Percentiles rank a stretch among this genome's conserved stretches.
Evolutionary conservation across 2,329 filamentous ascomycete genomes (phyloP).

Genomic region (Rutstroemia sydowiana): DNA sequence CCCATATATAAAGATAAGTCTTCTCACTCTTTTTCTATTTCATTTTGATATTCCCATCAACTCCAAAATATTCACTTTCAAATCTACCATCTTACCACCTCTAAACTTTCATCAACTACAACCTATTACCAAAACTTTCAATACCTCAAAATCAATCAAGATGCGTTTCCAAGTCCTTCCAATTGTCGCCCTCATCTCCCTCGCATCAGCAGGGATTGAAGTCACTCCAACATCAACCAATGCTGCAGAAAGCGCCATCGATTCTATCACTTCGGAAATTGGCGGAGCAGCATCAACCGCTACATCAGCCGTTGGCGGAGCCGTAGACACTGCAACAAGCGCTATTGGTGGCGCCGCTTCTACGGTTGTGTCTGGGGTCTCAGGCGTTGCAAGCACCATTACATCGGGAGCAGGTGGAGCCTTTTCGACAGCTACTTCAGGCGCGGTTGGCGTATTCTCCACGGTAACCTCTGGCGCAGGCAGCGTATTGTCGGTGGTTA

Average conservation of each 20-base stretch:
- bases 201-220: neutral
- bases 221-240: neutral
- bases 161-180: slow-evolving; percentile 10
- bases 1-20: no score
- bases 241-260: neutral
- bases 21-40: no score
- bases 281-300: neutral
- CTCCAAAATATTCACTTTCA: no score
- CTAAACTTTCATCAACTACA: neutral
- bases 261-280: neutral
- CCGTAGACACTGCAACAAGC: neutral
- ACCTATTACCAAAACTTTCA: neutral
- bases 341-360: neutral
- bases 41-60: no score
- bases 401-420: neutral
- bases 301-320: neutral
- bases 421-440: neutral
- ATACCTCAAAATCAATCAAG: neutral
- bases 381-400: neutral
- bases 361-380: neutral
- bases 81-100: neutral
- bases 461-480: neutral
- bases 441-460: neutral
- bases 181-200: slow-evolving; percentile 1
- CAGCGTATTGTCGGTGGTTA: neutral